Evolutionary conservation across 441 rosid genomes (phyloP), one percentile per base, ranked within the genome.

Genomic region (Adansonia madagascariensis): DNA sequence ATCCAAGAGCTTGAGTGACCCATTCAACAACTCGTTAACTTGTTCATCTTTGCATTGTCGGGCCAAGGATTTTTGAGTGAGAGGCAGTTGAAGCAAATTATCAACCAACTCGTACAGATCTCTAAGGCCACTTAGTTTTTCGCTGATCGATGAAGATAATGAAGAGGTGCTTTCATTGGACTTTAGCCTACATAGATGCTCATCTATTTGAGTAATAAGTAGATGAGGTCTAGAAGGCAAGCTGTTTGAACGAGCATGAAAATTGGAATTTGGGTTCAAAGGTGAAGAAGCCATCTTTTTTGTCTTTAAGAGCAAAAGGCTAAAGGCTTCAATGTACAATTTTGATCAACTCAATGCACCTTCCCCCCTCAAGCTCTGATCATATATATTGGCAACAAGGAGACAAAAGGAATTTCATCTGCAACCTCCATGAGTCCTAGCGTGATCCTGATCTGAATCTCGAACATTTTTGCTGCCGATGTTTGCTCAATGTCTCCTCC

Each of bases 201-300:
- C 86, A 50, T 84, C 82, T 3, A 84, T 71, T 56, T 78, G 74
- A 41, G 85, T 60, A 72, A 79, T 56, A 56, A 82, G 49, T 3
- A 83, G 88, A 78, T 85, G 89, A 62, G 81, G 83, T 31, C 78
- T 81, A n/a, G 90, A 78, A 52, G 90, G 87, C 79, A 86, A 84
- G 79, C 89, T 85, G 79, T 84, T 82, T 43, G 91, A 86, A 15
- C 86, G 80, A 70, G 82, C 77, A 41, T 79, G 84, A 69, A 70
- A 82, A 49, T 46, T 73, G 59, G 80, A 39, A 52, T 61, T 60
- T 56, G 10, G 71, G 15, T 66, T 66, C 27, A 44, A 68, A 46
- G 72, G 14, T 24, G 79, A 75, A 75, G 74, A 60, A 66, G 81
- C 83, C 85, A 83, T 79, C 50, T 57, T 18, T 39, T 22, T 14